These are phyloP conservation scores for Clavispora carvajalis DNA, from an alignment of 805 yeast species.

Conservation along the genomic window DNA sequence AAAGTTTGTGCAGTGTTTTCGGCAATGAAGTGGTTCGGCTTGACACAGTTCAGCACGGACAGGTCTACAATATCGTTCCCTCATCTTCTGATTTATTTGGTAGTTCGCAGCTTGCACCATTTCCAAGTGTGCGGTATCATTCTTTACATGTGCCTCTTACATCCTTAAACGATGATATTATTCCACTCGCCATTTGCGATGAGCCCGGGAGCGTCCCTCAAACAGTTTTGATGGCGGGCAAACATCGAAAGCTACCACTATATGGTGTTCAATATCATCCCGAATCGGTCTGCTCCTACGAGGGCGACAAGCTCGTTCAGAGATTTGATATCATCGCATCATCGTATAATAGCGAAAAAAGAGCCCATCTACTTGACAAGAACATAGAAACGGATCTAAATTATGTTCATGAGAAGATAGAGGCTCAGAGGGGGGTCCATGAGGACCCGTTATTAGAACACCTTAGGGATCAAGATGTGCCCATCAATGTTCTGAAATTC, in stretches of 20 bases:
- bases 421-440: slow-evolving; percentile 17
- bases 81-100: slow-evolving; percentile 30
- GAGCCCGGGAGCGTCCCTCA: slow-evolving; percentile 19
- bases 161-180: slow-evolving; percentile 27
- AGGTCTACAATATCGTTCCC: slow-evolving; percentile 51
- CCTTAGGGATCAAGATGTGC: background rate
- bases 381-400: slow-evolving; percentile 2
- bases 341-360: slow-evolving; percentile 21
- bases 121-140: slow-evolving; percentile 82
- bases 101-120: slow-evolving; percentile 15
- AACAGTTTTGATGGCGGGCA: slow-evolving; percentile 70
- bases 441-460: slow-evolving; percentile 14
- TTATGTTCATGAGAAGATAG: background rate
- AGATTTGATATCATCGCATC: slow-evolving; percentile 58
- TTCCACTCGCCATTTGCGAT: slow-evolving; percentile 57
- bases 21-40: slow-evolving; percentile 56
- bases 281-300: slow-evolving; percentile 79
- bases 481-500: slow-evolving; percentile 3
- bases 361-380: slow-evolving; percentile 12
- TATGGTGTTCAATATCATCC: slow-evolving; percentile 98
- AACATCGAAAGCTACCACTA: slow-evolving; percentile 57
- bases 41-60: slow-evolving; percentile 75
- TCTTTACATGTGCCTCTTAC: slow-evolving; percentile 56
- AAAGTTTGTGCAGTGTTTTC: slow-evolving; percentile 60
- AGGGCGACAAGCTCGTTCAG: slow-evolving; percentile 53